Conservation (phyloP, 768 basidiomycete genomes). For the Mycena olivaceomarginata region DNA sequence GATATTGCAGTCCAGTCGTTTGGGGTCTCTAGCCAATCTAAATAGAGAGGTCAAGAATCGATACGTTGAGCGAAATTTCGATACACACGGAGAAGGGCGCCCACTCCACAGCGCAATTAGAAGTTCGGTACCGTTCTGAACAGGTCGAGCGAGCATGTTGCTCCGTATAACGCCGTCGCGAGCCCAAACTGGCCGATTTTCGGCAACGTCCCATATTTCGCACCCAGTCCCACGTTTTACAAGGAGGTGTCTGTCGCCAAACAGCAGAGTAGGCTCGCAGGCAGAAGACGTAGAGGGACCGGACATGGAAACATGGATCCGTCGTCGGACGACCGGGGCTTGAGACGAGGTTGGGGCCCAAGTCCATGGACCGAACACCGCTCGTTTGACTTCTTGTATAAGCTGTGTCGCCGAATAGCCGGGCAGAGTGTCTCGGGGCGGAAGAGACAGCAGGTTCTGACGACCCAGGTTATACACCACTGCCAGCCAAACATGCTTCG, state of each 20-base stretch:
- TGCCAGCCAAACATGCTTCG: slow-evolving; percentile 20
- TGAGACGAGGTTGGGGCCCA: slow-evolving; percentile 5
- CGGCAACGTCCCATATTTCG: slow-evolving; percentile 36
- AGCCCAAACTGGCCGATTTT: slow-evolving; percentile 26
- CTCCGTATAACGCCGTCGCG: slow-evolving; percentile 16
- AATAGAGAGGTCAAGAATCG: background rate
- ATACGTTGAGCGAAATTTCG: background rate
- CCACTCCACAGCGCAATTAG: slow-evolving; percentile 24
- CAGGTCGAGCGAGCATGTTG: slow-evolving; percentile 18
- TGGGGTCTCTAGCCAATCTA: slow-evolving; percentile 14
- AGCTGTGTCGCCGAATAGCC: slow-evolving; percentile 1
- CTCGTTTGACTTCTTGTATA: slow-evolving; percentile 10
- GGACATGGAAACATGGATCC: slow-evolving; percentile 10
- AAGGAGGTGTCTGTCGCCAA: slow-evolving; percentile 27
- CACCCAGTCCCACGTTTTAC: slow-evolving; percentile 24
- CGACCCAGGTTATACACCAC: background rate
- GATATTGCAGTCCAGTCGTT: slow-evolving; percentile 20
- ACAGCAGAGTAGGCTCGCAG: slow-evolving; percentile 26
- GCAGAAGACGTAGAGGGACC: background rate
- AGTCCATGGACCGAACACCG: slow-evolving; percentile 6
- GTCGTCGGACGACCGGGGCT: slow-evolving; percentile 12
- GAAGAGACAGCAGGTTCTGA: slow-evolving; percentile 1
- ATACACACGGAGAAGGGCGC: slow-evolving; percentile 17
- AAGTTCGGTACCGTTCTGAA: slow-evolving; percentile 16
- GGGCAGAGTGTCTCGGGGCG: background rate